These are phyloP conservation scores for Colletotrichum gigasporum DNA, from an alignment of 2,329 filamentous ascomycete genomes.

Conservation along the genomic window DNA sequence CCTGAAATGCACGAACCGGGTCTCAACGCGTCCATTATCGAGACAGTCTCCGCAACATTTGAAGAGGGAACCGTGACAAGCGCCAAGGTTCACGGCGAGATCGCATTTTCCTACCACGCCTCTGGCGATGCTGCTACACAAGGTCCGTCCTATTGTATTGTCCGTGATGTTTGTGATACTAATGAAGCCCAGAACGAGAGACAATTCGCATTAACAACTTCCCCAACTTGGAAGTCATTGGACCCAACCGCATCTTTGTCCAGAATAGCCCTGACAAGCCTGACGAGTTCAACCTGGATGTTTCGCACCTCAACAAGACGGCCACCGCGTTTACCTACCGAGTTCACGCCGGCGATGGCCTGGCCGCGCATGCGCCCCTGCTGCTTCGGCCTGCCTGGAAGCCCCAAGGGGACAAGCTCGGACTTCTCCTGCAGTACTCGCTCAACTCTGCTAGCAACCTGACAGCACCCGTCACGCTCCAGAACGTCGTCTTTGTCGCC, in stretches of 20 bases:
- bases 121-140: conserved; percentile 37
- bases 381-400: conserved; percentile 83
- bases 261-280: conserved; percentile 72
- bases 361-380: conserved; percentile 73
- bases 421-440: conserved; percentile 84
- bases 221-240: conserved; percentile 86
- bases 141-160: conserved; percentile 52
- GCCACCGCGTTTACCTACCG: conserved; percentile 93
- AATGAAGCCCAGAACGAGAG: conserved; percentile 58
- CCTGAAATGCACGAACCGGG: conserved; percentile 83
- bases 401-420: conserved; percentile 84
- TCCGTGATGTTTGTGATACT: background rate
- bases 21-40: conserved; percentile 88
- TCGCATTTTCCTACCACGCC: conserved; percentile 84
- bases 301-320: conserved; percentile 77
- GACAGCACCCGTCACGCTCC: conserved; percentile 54
- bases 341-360: conserved; percentile 73
- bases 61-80: conserved; percentile 77
- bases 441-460: conserved; percentile 76
- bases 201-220: conserved; percentile 90
- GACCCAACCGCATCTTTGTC: conserved; percentile 92
- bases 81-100: conserved; percentile 83
- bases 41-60: conserved; percentile 88
- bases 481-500: conserved; percentile 79
- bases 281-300: conserved; percentile 82